These are phyloP conservation scores for Sanghuangporus baumii DNA, from an alignment of 1,284 basidiomycete genomes.

Conservation along the genomic window DNA sequence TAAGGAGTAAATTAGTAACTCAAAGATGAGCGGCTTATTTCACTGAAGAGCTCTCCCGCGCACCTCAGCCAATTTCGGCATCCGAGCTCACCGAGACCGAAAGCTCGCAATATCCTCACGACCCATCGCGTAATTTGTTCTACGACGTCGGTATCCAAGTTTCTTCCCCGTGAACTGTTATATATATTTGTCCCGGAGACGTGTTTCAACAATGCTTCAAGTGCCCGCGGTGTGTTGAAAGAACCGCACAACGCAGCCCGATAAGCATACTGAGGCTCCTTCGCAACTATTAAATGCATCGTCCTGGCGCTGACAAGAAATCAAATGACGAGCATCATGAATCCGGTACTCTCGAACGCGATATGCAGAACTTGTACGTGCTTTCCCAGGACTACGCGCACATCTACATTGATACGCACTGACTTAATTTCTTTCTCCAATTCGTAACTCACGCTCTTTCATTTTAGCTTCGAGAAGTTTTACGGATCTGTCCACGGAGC, in stretches of 20 bases:
- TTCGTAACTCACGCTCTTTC: slow-evolving; percentile 13
- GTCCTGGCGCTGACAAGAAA: slow-evolving; percentile 47
- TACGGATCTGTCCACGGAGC: slow-evolving; percentile 28
- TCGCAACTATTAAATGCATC: slow-evolving; percentile 84
- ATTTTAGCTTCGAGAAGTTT: slow-evolving; percentile 85
- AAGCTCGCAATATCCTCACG: slow-evolving; percentile 88
- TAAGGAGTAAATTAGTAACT: not conserved
- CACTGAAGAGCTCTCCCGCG: slow-evolving; percentile 35
- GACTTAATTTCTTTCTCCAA: slow-evolving; percentile 16
- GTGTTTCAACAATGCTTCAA: slow-evolving; percentile 76
- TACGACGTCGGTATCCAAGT: slow-evolving; percentile 67
- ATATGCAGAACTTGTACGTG: slow-evolving; percentile 57
- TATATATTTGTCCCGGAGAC: slow-evolving; percentile 88
- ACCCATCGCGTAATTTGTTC: slow-evolving; percentile 80
- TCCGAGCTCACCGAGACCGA: slow-evolving; percentile 66
- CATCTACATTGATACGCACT: slow-evolving; percentile 1
- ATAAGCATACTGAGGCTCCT: slow-evolving; percentile 79
- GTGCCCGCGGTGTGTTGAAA: slow-evolving; percentile 89
- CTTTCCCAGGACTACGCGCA: not conserved
- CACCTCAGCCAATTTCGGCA: slow-evolving; percentile 68
- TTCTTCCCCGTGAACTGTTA: slow-evolving; percentile 59
- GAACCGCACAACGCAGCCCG: slow-evolving; percentile 95
- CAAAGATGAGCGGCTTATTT: slow-evolving; percentile 45
- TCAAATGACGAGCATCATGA: slow-evolving; percentile 56
- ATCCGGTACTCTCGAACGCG: slow-evolving; percentile 60